Percentiles rank a stretch among this genome's conserved stretches.
Evolutionary conservation across 148 eudicot species (phyloP).

Genomic region (Beta vulgaris): DNA sequence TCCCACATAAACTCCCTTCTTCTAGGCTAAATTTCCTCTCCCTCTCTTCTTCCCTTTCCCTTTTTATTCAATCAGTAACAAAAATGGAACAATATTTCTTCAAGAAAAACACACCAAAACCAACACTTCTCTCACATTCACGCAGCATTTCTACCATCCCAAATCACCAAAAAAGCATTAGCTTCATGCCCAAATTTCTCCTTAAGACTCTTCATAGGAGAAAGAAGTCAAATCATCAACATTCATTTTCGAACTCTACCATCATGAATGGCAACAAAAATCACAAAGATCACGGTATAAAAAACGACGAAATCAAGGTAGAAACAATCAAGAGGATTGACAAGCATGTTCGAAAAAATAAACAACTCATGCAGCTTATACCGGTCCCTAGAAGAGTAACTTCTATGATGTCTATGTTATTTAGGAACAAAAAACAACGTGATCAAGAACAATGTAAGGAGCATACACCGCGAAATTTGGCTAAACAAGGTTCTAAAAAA

Average conservation of each 20-base stretch:
- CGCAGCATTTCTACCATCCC: constrained; percentile 20
- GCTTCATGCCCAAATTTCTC: constrained; percentile 37
- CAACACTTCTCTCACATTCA: constrained; percentile 9
- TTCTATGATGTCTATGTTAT: constrained; percentile 15
- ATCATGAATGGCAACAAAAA: background rate
- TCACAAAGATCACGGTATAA: background rate
- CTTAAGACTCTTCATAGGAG: constrained; percentile 29
- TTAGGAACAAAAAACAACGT: constrained; percentile 8
- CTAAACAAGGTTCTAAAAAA: constrained; percentile 9
- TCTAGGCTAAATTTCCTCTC: constrained; percentile 1
- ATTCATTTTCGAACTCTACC: background rate
- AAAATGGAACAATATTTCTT: constrained; percentile 12
- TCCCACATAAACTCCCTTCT: constrained; percentile 1
- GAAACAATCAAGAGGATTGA: constrained; percentile 6
- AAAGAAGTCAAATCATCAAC: constrained; percentile 27
- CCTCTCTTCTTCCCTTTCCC: background rate
- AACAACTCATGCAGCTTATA: background rate
- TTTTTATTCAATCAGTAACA: background rate
- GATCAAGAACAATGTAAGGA: constrained; percentile 14
- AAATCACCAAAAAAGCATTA: constrained; percentile 14
- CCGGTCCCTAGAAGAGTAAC: constrained; percentile 19
- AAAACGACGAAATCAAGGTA: background rate
- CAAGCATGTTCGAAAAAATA: background rate
- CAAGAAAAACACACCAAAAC: constrained; percentile 4
- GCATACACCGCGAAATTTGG: background rate